Percentiles rank a stretch among this genome's conserved stretches.
phyloP scores from a whole-genome alignment of 1,284 basidiomycete species.

The Serendipita sp. region DNA sequence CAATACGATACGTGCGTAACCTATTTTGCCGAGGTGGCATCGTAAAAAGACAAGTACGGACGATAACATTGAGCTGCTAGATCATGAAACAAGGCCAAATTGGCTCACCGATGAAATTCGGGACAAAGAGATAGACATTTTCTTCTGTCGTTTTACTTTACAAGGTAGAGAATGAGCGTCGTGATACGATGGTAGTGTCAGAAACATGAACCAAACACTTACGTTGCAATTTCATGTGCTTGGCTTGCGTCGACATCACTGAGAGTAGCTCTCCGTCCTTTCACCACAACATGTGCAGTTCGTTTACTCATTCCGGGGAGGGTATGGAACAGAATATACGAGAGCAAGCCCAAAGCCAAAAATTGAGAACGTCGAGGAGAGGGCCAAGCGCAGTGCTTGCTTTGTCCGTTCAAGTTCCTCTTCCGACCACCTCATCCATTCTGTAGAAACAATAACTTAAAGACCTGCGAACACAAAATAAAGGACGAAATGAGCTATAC shows the following conservation, averaged over 20 bases:
- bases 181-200: not conserved
- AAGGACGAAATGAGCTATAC: not conserved
- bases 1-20: conserved; percentile 83
- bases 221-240: conserved; percentile 4
- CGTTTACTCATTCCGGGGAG: not conserved
- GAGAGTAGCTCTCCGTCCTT: not conserved
- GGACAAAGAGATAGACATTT: conserved; percentile 91
- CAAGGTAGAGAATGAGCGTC: not conserved
- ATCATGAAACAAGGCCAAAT: conserved; percentile 8
- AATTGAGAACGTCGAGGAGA: not conserved
- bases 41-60: not conserved
- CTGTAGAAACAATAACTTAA: too few species aligned
- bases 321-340: too few species aligned
- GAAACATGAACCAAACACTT: not conserved
- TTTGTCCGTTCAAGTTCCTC: too few species aligned
- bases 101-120: conserved; percentile 80
- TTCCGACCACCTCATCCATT: too few species aligned
- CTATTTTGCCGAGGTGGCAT: conserved; percentile 28
- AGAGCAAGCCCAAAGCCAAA: too few species aligned
- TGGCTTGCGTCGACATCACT: not conserved
- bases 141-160: conserved; percentile 27
- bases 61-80: not conserved
- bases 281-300: not conserved
- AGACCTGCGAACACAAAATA: not conserved
- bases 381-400: not conserved